A percentile compares a stretch with the other conserved stretches of the same genome.
phyloP scores from a whole-genome alignment of 345 rosid species.

The Lenwebbia sp. region DNA sequence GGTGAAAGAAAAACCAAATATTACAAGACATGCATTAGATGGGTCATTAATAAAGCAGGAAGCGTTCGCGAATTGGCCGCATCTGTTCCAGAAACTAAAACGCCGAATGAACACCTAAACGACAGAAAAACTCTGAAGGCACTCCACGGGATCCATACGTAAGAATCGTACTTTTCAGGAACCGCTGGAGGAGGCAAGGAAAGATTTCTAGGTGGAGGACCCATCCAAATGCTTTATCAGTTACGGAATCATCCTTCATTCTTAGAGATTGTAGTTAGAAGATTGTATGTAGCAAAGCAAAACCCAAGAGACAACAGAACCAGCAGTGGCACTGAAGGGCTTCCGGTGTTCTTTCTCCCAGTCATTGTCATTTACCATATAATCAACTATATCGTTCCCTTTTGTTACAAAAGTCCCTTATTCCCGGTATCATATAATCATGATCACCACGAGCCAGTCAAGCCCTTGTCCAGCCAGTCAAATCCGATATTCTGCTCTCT shows the following conservation, averaged over 20 bases:
- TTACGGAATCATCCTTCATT: conserved; percentile 91
- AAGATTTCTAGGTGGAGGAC: conserved; percentile 80
- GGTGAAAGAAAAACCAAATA: too few species aligned
- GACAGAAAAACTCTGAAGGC: too few species aligned
- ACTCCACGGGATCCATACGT: too few species aligned
- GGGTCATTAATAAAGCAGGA: too few species aligned
- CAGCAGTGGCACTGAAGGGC: conserved; percentile 45
- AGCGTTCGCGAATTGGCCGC: too few species aligned
- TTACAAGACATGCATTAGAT: too few species aligned
- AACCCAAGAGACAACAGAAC: conserved; percentile 56
- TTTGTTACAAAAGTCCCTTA: background rate
- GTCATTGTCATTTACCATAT: conserved; percentile 2
- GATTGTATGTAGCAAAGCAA: conserved; percentile 68
- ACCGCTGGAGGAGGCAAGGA: conserved; percentile 85
- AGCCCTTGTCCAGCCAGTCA: background rate
- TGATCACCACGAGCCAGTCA: background rate
- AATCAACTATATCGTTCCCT: background rate
- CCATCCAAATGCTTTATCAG: conserved; percentile 98
- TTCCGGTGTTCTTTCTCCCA: conserved; percentile 34
- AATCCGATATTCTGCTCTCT: background rate
- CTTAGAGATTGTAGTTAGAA: conserved; percentile 51
- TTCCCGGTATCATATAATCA: background rate
- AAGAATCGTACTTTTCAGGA: conserved; percentile 37
- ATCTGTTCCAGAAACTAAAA: too few species aligned
- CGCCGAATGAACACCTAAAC: too few species aligned